Evolutionary conservation across 75 land plant species (phyloP).

Genomic region (Sequoia sempervirens): DNA sequence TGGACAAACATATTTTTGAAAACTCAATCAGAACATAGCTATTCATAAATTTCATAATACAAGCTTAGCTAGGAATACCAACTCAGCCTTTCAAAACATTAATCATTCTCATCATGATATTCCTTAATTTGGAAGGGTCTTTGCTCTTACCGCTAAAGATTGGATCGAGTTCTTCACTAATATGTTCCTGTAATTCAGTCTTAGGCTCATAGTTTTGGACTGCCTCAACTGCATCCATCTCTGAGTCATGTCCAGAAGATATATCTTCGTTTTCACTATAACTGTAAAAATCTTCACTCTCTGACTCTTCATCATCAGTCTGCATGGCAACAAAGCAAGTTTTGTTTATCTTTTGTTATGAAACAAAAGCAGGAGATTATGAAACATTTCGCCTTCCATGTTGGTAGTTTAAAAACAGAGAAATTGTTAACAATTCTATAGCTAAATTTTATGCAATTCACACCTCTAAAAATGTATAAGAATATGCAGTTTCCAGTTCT

Average conservation of each 20-base stretch:
- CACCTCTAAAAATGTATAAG: slow-evolving; percentile 1
- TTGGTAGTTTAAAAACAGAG: neutral
- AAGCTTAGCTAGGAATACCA: neutral
- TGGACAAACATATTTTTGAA: neutral
- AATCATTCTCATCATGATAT: neutral
- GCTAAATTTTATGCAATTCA: neutral
- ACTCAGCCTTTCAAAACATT: neutral
- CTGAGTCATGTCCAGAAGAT: slow-evolving; percentile 8
- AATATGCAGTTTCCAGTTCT: neutral
- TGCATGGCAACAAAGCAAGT: slow-evolving; percentile 7
- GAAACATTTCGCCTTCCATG: neutral
- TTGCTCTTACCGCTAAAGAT: neutral
- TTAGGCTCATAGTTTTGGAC: neutral
- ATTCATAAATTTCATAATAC: neutral
- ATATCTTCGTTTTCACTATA: slow-evolving; percentile 6
- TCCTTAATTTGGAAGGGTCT: neutral
- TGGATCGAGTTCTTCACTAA: neutral
- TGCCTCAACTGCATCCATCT: neutral
- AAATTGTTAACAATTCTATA: neutral
- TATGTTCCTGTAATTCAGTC: neutral
- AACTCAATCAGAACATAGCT: neutral
- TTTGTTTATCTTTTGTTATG: neutral
- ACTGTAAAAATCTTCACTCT: neutral
- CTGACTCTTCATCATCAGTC: slow-evolving; percentile 35
- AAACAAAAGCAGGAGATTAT: neutral